Evolutionary conservation across 164 flowering plant genomes (phyloP).

Genomic region (Stephania japonica): DNA sequence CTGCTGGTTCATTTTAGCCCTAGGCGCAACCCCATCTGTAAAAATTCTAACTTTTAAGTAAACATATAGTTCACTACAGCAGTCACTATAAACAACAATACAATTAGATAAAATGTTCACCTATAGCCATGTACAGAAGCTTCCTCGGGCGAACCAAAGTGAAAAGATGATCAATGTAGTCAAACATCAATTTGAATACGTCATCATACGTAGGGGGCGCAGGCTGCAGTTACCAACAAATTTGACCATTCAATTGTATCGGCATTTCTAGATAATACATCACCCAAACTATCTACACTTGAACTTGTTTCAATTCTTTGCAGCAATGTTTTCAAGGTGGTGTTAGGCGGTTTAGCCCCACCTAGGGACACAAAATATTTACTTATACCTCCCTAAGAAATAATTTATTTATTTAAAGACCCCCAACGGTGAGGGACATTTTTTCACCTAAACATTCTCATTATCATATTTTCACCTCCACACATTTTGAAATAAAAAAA

Average conservation of each 20-base stretch:
- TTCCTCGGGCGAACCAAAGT: slow-evolving; percentile 88
- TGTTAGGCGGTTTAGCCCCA: too few relatives aligned
- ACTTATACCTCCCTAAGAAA: too few relatives aligned
- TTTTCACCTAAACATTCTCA: too few relatives aligned
- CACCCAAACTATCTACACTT: neutral
- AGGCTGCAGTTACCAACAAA: slow-evolving; percentile 49
- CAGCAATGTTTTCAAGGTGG: too few relatives aligned
- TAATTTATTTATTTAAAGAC: too few relatives aligned
- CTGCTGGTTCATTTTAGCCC: slow-evolving; percentile 99
- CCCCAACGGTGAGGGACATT: too few relatives aligned
- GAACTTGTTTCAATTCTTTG: neutral
- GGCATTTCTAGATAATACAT: neutral
- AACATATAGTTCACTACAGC: neutral
- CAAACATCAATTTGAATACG: slow-evolving; percentile 80
- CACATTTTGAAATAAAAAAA: too few relatives aligned
- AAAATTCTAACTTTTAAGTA: slow-evolving; percentile 5
- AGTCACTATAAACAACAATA: neutral
- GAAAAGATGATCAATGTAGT: slow-evolving; percentile 86
- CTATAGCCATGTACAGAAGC: slow-evolving; percentile 93
- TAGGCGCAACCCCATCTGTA: slow-evolving; percentile 97
- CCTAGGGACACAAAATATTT: too few relatives aligned
- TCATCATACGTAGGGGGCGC: slow-evolving; percentile 81
- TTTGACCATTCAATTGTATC: neutral
- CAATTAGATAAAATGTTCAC: slow-evolving; percentile 32
- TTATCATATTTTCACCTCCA: too few relatives aligned